These are phyloP conservation scores for Blastobotrys aristatus DNA, from an alignment of 1,139 yeast genomes.

Conservation along the genomic window DNA sequence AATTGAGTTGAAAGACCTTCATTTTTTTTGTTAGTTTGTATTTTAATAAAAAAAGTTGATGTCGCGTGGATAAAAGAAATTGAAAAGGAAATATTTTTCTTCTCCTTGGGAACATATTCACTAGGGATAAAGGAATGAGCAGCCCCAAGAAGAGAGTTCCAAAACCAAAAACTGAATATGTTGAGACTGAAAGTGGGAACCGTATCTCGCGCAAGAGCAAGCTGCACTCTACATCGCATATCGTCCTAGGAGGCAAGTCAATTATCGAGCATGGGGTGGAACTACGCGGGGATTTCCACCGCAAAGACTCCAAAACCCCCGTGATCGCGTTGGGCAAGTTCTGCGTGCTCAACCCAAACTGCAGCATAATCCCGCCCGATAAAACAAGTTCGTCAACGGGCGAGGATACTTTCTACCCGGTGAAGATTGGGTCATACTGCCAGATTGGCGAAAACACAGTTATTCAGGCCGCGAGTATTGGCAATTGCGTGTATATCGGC, in stretches of 20 bases:
- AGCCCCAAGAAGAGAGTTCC: neutral
- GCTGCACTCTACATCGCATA: slow-evolving; percentile 42
- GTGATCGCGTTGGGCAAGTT: slow-evolving; percentile 51
- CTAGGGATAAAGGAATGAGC: neutral
- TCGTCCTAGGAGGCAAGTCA: slow-evolving; percentile 45
- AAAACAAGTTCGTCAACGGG: slow-evolving; percentile 15
- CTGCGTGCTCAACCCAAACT: slow-evolving; percentile 33
- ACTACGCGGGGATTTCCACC: slow-evolving; percentile 41
- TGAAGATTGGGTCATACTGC: slow-evolving; percentile 56
- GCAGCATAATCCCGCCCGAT: slow-evolving; percentile 25
- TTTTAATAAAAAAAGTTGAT: neutral
- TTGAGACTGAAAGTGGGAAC: slow-evolving; percentile 46
- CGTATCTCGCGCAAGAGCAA: slow-evolving; percentile 49
- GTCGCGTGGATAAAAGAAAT: neutral
- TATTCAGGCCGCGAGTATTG: slow-evolving; percentile 41
- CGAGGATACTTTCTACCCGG: slow-evolving; percentile 30
- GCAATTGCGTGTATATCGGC: slow-evolving; percentile 51
- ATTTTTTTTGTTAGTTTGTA: slow-evolving; percentile 10
- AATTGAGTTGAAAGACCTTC: slow-evolving; percentile 32
- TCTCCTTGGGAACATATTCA: too few species aligned
- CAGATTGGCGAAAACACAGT: slow-evolving; percentile 44
- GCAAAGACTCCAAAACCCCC: slow-evolving; percentile 32
- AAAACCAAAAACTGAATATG: slow-evolving; percentile 22
- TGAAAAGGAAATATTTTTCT: too few species aligned
- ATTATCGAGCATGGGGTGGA: slow-evolving; percentile 36